Evolutionary conservation across 371 early-diverging fungal genomes (phyloP).

Genomic region (Saksenaea oblongispora): DNA sequence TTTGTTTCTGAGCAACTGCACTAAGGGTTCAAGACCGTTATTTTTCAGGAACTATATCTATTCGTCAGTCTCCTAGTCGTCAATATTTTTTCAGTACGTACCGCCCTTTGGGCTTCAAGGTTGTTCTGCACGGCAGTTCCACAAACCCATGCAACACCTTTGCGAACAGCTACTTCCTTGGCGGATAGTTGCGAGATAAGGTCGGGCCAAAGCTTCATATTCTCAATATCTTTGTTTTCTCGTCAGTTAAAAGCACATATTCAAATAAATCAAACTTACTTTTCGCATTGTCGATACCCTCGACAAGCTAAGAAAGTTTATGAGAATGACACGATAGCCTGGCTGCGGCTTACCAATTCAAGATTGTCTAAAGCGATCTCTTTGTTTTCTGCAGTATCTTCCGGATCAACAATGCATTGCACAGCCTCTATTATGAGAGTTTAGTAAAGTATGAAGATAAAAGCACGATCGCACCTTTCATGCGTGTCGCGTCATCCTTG

Average conservation of each 20-base stretch:
- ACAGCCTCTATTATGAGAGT: conserved; percentile 59
- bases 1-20: conserved; percentile 46
- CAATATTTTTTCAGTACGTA: conserved; percentile 30
- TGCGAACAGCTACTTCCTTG: conserved; percentile 62
- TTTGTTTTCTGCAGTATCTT: conserved; percentile 67
- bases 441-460: background rate
- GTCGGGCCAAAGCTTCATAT: conserved; percentile 88
- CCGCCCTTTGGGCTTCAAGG: conserved; percentile 77
- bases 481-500: conserved; percentile 84
- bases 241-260: background rate
- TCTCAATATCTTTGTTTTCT: conserved; percentile 66
- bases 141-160: conserved; percentile 85
- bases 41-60: conserved; percentile 58
- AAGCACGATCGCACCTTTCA: conserved; percentile 62
- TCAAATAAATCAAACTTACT: conserved; percentile 41
- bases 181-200: conserved; percentile 63
- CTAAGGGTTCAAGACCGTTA: conserved; percentile 59
- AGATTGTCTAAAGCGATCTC: conserved; percentile 88
- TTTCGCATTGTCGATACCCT: conserved; percentile 93
- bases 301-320: conserved; percentile 64
- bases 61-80: background rate
- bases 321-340: background rate
- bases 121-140: conserved; percentile 96
- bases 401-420: conserved; percentile 56
- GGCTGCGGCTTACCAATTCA: conserved; percentile 66